Evolutionary conservation across 2,329 filamentous ascomycete genomes (phyloP).

Genomic region (Epichloe elymi): DNA sequence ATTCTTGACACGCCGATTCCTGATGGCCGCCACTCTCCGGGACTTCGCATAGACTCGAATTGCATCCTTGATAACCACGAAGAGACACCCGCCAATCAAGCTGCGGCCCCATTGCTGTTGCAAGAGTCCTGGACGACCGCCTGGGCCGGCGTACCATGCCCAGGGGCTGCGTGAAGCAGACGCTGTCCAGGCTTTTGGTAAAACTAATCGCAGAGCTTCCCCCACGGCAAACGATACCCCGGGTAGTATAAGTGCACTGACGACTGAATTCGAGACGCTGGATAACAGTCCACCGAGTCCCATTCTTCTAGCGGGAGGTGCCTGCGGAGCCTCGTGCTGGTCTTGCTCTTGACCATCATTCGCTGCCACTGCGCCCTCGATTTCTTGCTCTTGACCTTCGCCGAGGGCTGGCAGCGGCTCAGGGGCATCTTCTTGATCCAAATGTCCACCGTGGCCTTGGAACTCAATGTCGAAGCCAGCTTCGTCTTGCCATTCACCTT

Average conservation of each 20-base stretch:
- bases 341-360: constrained; percentile 10
- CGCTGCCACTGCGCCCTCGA: neutral
- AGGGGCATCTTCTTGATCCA: neutral
- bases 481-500: neutral
- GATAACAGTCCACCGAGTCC: constrained; percentile 25
- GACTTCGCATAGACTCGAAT: constrained; percentile 51
- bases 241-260: constrained; percentile 59
- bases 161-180: constrained; percentile 19
- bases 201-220: constrained; percentile 51
- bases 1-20: constrained; percentile 41
- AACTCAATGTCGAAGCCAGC: neutral
- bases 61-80: constrained; percentile 67
- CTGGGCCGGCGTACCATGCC: constrained; percentile 8
- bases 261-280: constrained; percentile 34
- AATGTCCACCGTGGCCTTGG: neutral
- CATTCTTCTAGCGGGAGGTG: constrained; percentile 21
- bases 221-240: constrained; percentile 64
- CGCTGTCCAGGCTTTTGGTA: constrained; percentile 57
- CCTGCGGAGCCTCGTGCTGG: constrained; percentile 20
- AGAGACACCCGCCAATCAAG: constrained; percentile 76
- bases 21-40: constrained; percentile 42
- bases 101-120: constrained; percentile 83
- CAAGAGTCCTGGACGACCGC: constrained; percentile 49
- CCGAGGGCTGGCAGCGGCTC: neutral
- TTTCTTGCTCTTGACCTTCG: neutral